Percentiles rank a stretch among this genome's conserved stretches.
Evolutionary conservation across 2,329 filamentous ascomycete species (phyloP).

Genomic region (Sporothrix brunneoviolacea): DNA sequence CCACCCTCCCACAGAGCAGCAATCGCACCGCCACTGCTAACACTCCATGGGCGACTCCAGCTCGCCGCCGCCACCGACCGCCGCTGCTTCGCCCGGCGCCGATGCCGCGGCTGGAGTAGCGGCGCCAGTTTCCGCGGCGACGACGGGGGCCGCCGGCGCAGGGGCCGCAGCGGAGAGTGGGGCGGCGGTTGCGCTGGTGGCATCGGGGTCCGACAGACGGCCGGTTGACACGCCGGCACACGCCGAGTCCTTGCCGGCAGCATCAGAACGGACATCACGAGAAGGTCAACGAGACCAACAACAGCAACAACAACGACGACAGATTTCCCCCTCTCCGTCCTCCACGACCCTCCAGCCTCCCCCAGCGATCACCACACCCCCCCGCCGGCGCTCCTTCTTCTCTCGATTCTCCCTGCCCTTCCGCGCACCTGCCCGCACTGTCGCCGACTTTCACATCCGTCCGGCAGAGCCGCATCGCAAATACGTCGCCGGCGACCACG

Average conservation of each 20-base stretch:
- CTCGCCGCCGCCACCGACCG: constrained; percentile 13
- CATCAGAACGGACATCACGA: background rate
- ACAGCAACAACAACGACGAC: background rate
- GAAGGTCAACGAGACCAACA: too few species aligned
- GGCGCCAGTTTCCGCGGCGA: background rate
- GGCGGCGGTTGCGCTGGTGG: too few species aligned
- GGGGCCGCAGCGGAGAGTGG: too few species aligned
- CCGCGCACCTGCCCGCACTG: constrained; percentile 51
- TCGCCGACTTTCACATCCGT: constrained; percentile 72
- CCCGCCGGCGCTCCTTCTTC: constrained; percentile 37
- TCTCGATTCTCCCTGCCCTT: constrained; percentile 47
- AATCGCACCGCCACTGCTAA: background rate
- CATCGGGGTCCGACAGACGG: background rate
- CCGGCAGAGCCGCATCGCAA: constrained; percentile 71
- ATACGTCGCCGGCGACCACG: constrained; percentile 67
- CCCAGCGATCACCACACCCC: constrained; percentile 24
- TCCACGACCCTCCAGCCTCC: constrained; percentile 32
- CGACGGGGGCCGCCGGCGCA: background rate
- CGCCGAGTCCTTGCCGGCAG: too few species aligned
- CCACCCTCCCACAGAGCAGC: too few species aligned
- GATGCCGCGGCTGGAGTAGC: background rate
- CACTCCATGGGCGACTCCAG: constrained; percentile 15
- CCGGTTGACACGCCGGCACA: background rate
- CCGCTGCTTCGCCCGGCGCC: background rate
- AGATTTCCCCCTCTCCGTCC: background rate